Conservation (phyloP, 129 eudicot species). For the Ambrosia artemisiifolia region DNA sequence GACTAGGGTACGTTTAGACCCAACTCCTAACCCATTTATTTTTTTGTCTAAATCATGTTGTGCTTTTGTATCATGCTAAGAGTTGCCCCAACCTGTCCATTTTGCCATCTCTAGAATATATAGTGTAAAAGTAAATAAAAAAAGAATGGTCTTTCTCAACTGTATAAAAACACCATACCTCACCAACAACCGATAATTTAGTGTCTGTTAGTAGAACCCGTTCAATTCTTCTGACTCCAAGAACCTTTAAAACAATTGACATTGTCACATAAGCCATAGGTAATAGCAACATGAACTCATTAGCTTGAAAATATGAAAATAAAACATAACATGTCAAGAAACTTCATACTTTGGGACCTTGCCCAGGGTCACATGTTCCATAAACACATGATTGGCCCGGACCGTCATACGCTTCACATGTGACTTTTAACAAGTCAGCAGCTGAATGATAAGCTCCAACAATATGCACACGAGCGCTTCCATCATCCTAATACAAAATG, state of each 20-base stretch:
- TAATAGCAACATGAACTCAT: slow-evolving; percentile 7
- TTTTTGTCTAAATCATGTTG: no score
- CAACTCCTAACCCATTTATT: no score
- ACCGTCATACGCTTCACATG: slow-evolving; percentile 91
- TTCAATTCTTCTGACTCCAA: slow-evolving; percentile 88
- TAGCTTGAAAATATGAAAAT: not conserved
- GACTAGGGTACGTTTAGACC: no score
- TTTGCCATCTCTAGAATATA: no score
- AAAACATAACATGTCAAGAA: not conserved
- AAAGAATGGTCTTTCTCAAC: slow-evolving; percentile 12
- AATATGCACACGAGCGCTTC: slow-evolving; percentile 70
- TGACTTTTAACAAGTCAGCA: slow-evolving; percentile 71
- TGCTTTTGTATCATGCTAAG: no score
- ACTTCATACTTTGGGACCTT: slow-evolving; percentile 79
- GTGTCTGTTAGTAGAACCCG: slow-evolving; percentile 92
- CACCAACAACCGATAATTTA: slow-evolving; percentile 89
- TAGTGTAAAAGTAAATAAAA: no score
- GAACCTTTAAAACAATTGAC: slow-evolving; percentile 54
- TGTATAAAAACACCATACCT: slow-evolving; percentile 50
- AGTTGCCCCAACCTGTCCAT: no score
- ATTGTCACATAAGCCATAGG: slow-evolving; percentile 17
- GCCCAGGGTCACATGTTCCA: slow-evolving; percentile 76
- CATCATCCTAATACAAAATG: slow-evolving; percentile 65
- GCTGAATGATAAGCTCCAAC: slow-evolving; percentile 89
- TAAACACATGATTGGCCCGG: slow-evolving; percentile 77